phyloP scores from a whole-genome alignment of 1,284 basidiomycete genomes.

The Ganoderma resinaceum region DNA sequence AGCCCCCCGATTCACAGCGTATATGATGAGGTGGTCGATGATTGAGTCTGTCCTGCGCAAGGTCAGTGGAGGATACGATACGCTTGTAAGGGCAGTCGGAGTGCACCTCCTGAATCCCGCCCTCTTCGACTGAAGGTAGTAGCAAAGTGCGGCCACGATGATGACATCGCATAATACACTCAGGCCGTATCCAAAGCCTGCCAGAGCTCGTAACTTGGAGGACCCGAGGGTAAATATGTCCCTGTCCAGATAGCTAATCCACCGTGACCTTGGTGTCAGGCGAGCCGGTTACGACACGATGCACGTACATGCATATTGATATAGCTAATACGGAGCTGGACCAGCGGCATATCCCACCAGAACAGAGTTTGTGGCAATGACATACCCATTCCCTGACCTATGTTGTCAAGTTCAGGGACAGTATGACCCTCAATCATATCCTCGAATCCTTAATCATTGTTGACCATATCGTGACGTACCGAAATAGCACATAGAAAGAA shows the following conservation, averaged over 20 bases:
- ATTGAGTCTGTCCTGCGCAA: not conserved
- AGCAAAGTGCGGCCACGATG: not conserved
- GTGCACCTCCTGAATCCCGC: not conserved
- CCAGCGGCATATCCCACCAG: too few relatives aligned
- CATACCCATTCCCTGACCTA: too few relatives aligned
- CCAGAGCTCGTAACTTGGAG: not conserved
- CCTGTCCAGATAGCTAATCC: not conserved
- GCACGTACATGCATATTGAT: too few relatives aligned
- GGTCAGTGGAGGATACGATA: not conserved
- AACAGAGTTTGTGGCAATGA: too few relatives aligned
- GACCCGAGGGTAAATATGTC: not conserved
- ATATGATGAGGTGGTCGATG: not conserved
- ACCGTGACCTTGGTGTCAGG: too few relatives aligned
- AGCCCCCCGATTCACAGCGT: not conserved
- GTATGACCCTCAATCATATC: too few relatives aligned
- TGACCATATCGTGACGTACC: too few relatives aligned
- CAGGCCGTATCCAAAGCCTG: not conserved
- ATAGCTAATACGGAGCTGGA: too few relatives aligned
- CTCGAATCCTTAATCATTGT: too few relatives aligned
- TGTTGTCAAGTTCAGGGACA: too few relatives aligned
- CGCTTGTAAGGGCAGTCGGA: not conserved
- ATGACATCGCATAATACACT: not conserved
- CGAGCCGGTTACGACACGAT: too few relatives aligned
- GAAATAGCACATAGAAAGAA: too few relatives aligned
- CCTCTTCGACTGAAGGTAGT: not conserved